Evolutionary conservation across 2,329 filamentous ascomycete species (phyloP).

Genomic region (Microdochium trichocladiopsis): DNA sequence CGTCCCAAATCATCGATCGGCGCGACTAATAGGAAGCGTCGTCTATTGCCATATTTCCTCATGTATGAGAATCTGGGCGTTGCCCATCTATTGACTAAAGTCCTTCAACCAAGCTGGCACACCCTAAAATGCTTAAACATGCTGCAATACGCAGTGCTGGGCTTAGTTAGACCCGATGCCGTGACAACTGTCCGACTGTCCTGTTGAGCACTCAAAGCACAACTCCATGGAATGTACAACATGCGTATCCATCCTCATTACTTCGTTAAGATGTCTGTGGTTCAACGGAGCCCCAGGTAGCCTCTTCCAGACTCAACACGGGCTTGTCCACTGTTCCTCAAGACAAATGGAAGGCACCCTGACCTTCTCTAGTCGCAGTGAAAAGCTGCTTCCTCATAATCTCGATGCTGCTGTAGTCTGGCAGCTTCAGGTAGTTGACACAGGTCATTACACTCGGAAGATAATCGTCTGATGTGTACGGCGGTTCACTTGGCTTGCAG

Average conservation of each 20-base stretch:
- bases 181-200: background rate
- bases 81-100: too few relatives aligned
- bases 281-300: background rate
- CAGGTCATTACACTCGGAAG: slow-evolving; percentile 99
- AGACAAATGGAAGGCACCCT: slow-evolving; percentile 95
- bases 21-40: too few relatives aligned
- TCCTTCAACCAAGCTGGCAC: background rate
- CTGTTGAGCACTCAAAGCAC: background rate
- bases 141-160: background rate
- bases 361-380: slow-evolving; percentile 87
- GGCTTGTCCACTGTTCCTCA: slow-evolving; percentile 28
- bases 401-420: slow-evolving; percentile 79
- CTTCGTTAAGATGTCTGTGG: background rate
- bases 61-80: too few relatives aligned
- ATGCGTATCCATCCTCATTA: background rate
- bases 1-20: too few relatives aligned
- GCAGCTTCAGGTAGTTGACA: slow-evolving; percentile 97
- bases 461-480: slow-evolving; percentile 92
- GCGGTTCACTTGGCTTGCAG: slow-evolving; percentile 95
- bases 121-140: background rate
- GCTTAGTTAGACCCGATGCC: background rate
- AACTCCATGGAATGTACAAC: background rate
- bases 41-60: too few relatives aligned
- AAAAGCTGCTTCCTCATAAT: slow-evolving; percentile 72
- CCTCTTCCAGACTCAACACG: background rate